Evolutionary conservation across 345 rosid species (phyloP), one percentile per base, ranked within the genome.

Genomic region (Linum trigynum): DNA sequence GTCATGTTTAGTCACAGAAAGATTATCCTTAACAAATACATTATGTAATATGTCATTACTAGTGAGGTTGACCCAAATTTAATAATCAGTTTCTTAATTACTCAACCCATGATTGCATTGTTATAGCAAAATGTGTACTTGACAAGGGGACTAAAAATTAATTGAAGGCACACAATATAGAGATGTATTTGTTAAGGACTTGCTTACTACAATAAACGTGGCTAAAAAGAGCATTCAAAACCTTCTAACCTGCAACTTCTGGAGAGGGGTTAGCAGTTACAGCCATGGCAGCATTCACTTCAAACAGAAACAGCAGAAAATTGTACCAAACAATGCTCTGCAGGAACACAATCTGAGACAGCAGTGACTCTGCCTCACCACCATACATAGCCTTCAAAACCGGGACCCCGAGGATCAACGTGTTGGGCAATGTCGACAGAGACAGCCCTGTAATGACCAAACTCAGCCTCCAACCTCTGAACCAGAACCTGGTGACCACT

Each of bases 271-370:
- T 58, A 2, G 74, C 64, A 35, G 86, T 65, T 60, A 81, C 71
- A 15, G 69, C 74, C 62, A 69, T 81, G 3, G 82, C 84, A 0
- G 84, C 85, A 63, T 81, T 76, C 55, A 90, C 77, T 86, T 92
- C 98, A 6, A 84, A 86, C 55, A 92, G 65, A 72, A 90, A 86
- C 72, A 92, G 64, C 78, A 90, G 59, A 9, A 92, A 39, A 66
- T 80, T 90, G 72, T 90, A 85, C 98, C 98, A 92, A 61, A 90
- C 61, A 64, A 92, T 61, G 84, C 92, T 86, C 68, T 92, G 96
- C 39, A 92, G 66, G 57, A 82, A 83, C 67, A 92, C 89, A 42
- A 92, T 84, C 82, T 92, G 97, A 43, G 83, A 78, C 59, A 92
- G 68, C 48, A 84, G 81, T 39, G 67, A 36, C 56, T 76, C 83